Base-by-base conservation (phyloP, 148 eudicot species). In the Rhododendron griersonianum region DNA sequence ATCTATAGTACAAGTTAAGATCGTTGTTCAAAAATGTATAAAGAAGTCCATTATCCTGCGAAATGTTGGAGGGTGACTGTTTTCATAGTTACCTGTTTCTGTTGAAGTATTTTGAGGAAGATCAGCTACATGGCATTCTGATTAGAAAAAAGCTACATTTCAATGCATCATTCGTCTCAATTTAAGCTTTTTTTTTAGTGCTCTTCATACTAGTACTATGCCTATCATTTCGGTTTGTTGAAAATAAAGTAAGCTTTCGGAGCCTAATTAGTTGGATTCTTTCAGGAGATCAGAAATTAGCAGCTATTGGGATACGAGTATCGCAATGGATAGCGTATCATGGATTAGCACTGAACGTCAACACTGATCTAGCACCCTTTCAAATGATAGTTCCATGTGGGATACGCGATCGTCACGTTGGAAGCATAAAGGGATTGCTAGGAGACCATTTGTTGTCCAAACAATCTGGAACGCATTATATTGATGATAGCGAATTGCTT, bases 261-360 rank as follows among this genome's bases (percentile, higher is more conserved):
- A 75, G 79, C 47, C 79, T 75, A 55, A 83, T 7, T n/a, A 33
- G 39, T 47, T 80, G 85, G 8, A 50, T 59, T 85, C 35, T 81
- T 86, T 87, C 92, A 94, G 99, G 96, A 37, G 90, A 94, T 84
- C 84, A 89, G 83, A 98, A 95, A 89, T 51, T 94, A 87, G 95
- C 98, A 39, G 99, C 99, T 59, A 90, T 95, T 8, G 98, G 98
- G 10, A 92, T 98, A 85, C 90, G 92, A 79, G 98, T 90, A 48
- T 92, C 96, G 3, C 91, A 92, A 33, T 93, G 98, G 98, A 86
- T 98, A 88, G 75, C 98, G 9, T 98, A 91, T 92, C 98, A 97
- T 80, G 98, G 98, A 39, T 87, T 97, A 87, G 98, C 99, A 51
- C 84, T 98, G 85, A 95, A 98, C 88, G 95, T 98, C 83, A 92